Evolutionary conservation across 306 rosid species (phyloP).

Genomic region (Albizia julibrissin): DNA sequence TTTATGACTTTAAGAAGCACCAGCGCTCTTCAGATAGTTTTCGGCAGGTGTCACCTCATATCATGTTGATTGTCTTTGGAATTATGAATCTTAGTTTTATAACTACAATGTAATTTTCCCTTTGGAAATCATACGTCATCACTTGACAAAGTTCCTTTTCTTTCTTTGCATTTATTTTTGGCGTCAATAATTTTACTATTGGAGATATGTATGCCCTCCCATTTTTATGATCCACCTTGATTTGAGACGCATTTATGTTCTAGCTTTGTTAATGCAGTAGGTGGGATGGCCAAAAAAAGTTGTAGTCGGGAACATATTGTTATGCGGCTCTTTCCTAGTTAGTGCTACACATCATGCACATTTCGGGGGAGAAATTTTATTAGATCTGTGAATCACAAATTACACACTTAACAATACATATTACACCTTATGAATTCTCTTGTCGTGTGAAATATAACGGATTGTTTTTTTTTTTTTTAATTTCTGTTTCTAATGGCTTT

Average conservation of each 20-base stretch:
- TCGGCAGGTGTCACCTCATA: conserved; percentile 63
- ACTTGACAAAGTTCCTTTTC: neutral
- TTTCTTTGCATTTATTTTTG: conserved; percentile 1
- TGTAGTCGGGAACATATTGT: neutral
- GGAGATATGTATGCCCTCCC: neutral
- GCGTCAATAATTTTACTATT: neutral
- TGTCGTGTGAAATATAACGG: neutral
- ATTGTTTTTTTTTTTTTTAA: conserved; percentile 3
- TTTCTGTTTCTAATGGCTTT: neutral
- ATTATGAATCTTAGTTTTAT: neutral
- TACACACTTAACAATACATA: neutral
- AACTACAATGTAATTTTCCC: neutral
- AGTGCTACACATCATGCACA: neutral
- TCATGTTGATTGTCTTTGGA: neutral
- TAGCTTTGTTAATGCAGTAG: neutral
- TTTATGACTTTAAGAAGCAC: conserved; percentile 91
- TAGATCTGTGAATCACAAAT: conserved; percentile 11
- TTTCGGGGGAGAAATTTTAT: neutral
- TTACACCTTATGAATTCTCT: conserved; percentile 1
- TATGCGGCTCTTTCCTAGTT: conserved; percentile 12
- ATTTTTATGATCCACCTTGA: conserved; percentile 12
- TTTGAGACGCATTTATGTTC: neutral
- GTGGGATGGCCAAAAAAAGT: neutral
- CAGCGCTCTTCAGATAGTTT: conserved; percentile 81
- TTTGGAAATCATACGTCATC: neutral